Conservation (phyloP, 2,329 filamentous ascomycete genomes). For the Cladosporium cucumerinum region DNA sequence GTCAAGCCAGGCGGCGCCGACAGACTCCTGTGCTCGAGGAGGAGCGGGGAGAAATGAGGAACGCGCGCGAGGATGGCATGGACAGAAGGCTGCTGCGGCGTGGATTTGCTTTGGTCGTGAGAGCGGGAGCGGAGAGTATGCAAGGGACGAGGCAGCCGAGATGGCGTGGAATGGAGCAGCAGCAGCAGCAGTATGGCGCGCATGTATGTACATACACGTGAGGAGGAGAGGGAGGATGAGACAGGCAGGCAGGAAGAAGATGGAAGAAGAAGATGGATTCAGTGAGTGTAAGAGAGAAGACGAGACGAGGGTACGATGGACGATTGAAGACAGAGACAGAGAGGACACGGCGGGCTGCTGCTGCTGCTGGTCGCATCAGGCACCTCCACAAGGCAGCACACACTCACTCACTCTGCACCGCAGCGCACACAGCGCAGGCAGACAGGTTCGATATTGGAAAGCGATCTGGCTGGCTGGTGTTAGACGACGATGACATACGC, state of each 20-base stretch:
- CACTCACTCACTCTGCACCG: background rate
- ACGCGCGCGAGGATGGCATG: slow-evolving; percentile 13
- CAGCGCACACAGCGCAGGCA: background rate
- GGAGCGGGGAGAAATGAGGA: slow-evolving; percentile 7
- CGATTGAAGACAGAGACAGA: background rate
- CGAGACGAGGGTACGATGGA: background rate
- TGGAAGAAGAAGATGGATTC: background rate
- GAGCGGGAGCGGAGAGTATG: slow-evolving; percentile 8
- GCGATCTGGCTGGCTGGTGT: background rate
- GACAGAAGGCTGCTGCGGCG: background rate
- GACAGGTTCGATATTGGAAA: slow-evolving; percentile 3
- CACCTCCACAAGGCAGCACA: background rate
- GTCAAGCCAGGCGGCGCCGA: slow-evolving; percentile 11
- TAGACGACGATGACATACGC: background rate
- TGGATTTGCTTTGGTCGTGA: slow-evolving; percentile 1
- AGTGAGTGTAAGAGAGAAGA: background rate
- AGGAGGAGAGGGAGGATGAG: background rate
- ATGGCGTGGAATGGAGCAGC: slow-evolving; percentile 15
- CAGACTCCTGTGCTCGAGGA: slow-evolving; percentile 12
- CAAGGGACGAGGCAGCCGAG: slow-evolving; percentile 14
- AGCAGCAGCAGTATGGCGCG: background rate
- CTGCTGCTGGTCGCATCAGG: background rate
- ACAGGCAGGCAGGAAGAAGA: background rate
- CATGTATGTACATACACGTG: slow-evolving; percentile 3
- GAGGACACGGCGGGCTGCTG: background rate